Percentiles rank a stretch among this genome's conserved stretches.
These are phyloP conservation scores for Boletus patriciae DNA, from an alignment of 768 basidiomycete species.

Conservation along the genomic window DNA sequence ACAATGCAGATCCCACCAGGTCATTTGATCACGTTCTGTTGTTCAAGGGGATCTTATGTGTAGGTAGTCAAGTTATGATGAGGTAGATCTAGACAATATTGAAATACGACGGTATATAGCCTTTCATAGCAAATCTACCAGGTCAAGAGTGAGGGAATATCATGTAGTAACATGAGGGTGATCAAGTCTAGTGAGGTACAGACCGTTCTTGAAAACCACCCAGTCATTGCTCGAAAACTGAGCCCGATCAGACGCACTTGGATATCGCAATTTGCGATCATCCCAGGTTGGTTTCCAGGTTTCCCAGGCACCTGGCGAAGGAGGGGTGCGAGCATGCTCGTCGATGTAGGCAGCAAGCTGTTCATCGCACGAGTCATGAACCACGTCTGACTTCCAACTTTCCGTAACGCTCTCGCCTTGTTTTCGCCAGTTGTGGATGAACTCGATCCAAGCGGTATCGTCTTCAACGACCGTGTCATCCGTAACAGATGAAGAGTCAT, in stretches of 20 bases:
- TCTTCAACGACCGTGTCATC: background rate
- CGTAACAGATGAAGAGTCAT: background rate
- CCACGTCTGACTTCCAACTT: no score
- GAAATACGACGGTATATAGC: no score
- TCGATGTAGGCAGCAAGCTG: background rate
- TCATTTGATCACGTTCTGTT: no score
- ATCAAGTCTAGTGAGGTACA: background rate
- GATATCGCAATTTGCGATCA: background rate
- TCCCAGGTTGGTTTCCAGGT: background rate
- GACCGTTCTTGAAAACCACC: background rate
- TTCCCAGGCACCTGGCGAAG: background rate
- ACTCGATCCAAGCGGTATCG: conserved; percentile 1
- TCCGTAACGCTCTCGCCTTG: background rate
- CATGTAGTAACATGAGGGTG: no score
- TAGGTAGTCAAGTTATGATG: no score
- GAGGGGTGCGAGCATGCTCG: background rate
- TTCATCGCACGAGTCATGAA: background rate
- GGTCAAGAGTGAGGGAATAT: no score
- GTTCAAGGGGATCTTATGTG: no score
- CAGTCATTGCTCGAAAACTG: background rate
- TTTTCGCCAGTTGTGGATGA: background rate
- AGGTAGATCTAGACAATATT: no score
- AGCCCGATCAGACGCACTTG: background rate
- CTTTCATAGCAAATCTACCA: no score
- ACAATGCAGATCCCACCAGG: no score